Evolutionary conservation across 2,329 filamentous ascomycete species (phyloP).

Genomic region (Tolypocladium sp.): DNA sequence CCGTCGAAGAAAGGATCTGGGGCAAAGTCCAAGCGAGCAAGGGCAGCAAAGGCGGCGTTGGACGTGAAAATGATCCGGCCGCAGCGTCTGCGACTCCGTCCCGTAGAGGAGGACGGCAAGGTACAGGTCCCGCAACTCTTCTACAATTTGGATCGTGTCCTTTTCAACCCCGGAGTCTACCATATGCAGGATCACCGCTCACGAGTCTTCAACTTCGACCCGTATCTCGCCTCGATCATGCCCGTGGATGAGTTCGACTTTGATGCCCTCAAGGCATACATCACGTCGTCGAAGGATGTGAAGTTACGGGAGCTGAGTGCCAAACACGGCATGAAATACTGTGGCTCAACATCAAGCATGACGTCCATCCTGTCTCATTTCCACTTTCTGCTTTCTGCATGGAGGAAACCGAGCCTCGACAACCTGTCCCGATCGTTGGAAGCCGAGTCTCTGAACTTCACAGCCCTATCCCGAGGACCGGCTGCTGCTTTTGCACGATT

Average conservation of each 20-base stretch:
- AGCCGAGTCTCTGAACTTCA: constrained; percentile 56
- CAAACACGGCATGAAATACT: constrained; percentile 65
- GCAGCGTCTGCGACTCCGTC: constrained; percentile 12
- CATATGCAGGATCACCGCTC: constrained; percentile 82
- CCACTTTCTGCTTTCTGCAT: constrained; percentile 80
- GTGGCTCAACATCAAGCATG: constrained; percentile 96
- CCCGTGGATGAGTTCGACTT: constrained; percentile 90
- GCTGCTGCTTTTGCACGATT: constrained; percentile 74
- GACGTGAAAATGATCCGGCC: constrained; percentile 20
- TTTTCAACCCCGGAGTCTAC: constrained; percentile 93
- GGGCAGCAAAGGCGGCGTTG: constrained; percentile 3
- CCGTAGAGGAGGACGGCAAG: constrained; percentile 22
- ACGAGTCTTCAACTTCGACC: constrained; percentile 91
- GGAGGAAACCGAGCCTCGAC: constrained; percentile 60
- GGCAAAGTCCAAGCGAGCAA: constrained; percentile 3
- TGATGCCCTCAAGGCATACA: constrained; percentile 71
- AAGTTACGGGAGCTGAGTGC: constrained; percentile 61
- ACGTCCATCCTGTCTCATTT: constrained; percentile 81
- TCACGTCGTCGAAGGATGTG: constrained; percentile 81
- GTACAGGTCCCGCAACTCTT: constrained; percentile 49
- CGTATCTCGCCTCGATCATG: constrained; percentile 89
- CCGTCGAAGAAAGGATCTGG: not conserved
- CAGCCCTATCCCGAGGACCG: constrained; percentile 61
- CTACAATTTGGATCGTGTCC: constrained; percentile 75
- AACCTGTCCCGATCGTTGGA: constrained; percentile 61